Evolutionary conservation across 495 filamentous ascomycete species (phyloP).

Genomic region (Aspergillus steynii): DNA sequence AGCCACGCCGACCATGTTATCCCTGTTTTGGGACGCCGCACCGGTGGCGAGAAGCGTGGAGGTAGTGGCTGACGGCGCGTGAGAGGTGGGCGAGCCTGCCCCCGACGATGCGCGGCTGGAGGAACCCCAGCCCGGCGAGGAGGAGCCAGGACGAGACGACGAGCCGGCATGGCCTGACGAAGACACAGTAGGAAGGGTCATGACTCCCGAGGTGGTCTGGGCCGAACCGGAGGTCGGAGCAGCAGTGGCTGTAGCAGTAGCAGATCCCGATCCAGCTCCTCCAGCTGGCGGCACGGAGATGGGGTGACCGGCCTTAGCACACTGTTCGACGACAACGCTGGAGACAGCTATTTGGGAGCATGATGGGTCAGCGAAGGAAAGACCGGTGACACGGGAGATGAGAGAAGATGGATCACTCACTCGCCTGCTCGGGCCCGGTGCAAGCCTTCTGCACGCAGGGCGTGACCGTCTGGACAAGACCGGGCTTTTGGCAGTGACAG

Average conservation of each 20-base stretch:
- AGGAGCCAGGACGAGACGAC: constrained; percentile 11
- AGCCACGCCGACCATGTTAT: constrained; percentile 33
- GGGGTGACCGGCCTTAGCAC: constrained; percentile 38
- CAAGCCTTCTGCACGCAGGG: constrained; percentile 50
- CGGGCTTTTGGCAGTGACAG: constrained; percentile 52
- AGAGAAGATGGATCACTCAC: constrained; percentile 20
- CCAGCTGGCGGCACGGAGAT: constrained; percentile 38
- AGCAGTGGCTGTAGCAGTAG: constrained; percentile 11
- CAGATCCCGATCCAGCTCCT: constrained; percentile 13
- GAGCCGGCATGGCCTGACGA: constrained; percentile 9
- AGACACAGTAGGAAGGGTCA: constrained; percentile 15
- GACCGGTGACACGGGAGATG: neutral
- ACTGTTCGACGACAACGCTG: constrained; percentile 35
- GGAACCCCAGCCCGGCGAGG: neutral
- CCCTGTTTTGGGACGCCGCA: constrained; percentile 27
- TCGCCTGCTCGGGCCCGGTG: constrained; percentile 34
- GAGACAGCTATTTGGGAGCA: constrained; percentile 31
- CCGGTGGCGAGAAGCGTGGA: constrained; percentile 24
- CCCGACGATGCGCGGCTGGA: constrained; percentile 8
- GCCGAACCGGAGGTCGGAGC: constrained; percentile 8
- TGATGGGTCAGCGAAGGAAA: neutral
- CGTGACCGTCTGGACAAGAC: constrained; percentile 38
- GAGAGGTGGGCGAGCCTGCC: constrained; percentile 7
- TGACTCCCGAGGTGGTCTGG: constrained; percentile 8
- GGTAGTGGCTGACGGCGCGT: constrained; percentile 11